Base-by-base conservation (phyloP, 345 rosid genomes). In the Euphorbia peplus region DNA sequence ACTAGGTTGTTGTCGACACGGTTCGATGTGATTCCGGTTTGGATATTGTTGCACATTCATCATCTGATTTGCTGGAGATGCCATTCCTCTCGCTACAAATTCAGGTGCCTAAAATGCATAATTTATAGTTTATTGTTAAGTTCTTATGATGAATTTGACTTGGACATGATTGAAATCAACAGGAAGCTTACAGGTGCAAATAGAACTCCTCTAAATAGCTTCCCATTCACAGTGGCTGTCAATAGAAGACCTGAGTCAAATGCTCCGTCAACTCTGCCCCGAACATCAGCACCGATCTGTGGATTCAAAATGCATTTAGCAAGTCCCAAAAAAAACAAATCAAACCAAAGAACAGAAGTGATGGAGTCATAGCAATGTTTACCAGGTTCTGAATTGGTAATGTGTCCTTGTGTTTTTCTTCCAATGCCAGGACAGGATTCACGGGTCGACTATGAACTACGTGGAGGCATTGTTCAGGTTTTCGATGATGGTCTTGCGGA, bases 201-300 rank as follows among this genome's bases (percentile, higher is more conserved):
- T 55, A 89, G 75, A 69, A 89, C 87, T 51, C 96, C 96, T 72
- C 96, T 67, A 63, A 84, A 87, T 55, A 83, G 77, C 75, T 78
- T 87, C 64, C 92, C 96, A 28, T 85, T 80, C 13, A 87, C 86
- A 22, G 71, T 81, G 8, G 92, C 90, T 14, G 96, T 89, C 71
- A 89, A 72, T 15, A 89, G 70, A 71, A 85, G 78, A 51, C 96
- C 96, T 0, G 90, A 83, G 70, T 89, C 96, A 26, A 89, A 89
- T 0, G 87, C 81, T 70, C 87, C 90, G 24, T 89, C 96, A 3
- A 89, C 89, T 75, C 82, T 87, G 42, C 96, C 96, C 0, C 69
- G 72, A 10, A 89, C 85, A 29, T 89, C 90, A 21, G 89, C 87
- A 48, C 96, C 96, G 19, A 84, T 75, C 96, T 87, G 57, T 12